Evolutionary conservation across 192 early-diverging fungal genomes (phyloP).

Genomic region (Blastocladiella britannica): DNA sequence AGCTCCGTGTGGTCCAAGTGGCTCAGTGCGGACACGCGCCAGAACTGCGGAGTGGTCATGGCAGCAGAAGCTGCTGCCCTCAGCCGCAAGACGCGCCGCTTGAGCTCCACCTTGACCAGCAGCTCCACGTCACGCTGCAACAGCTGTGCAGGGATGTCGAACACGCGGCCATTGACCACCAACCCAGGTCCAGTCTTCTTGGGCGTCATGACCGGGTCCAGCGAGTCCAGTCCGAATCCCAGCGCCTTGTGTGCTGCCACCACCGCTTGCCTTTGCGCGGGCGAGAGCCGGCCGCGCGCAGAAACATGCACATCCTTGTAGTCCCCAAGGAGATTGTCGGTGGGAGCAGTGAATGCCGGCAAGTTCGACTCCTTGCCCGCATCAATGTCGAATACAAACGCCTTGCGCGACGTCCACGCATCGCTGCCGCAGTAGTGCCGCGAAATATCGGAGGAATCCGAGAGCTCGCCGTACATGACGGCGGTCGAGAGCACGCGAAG

Average conservation of each 20-base stretch:
- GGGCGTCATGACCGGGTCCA: conserved; percentile 5
- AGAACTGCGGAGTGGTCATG: too few species aligned
- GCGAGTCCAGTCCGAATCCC: conserved; percentile 6
- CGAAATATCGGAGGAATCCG: too few species aligned
- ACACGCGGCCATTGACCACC: conserved; percentile 42
- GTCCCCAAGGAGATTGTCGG: background rate
- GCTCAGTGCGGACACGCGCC: too few species aligned
- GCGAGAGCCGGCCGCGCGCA: conserved; percentile 2
- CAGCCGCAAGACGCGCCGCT: conserved; percentile 20
- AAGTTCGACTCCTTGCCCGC: conserved; percentile 31
- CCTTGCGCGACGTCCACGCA: too few species aligned
- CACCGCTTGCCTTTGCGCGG: conserved; percentile 3
- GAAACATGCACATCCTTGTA: background rate
- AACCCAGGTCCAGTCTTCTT: conserved; percentile 10
- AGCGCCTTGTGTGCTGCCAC: conserved; percentile 10
- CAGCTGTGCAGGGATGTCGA: conserved; percentile 15
- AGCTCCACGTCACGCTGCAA: conserved; percentile 35
- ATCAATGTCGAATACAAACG: too few species aligned
- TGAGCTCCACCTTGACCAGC: conserved; percentile 35
- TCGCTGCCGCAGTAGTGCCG: too few species aligned
- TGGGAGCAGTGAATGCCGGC: conserved; percentile 10
- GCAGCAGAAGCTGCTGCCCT: conserved; percentile 3
- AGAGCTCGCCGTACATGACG: too few species aligned
- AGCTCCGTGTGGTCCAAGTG: too few species aligned
- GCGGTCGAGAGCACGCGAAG: too few species aligned